Conservation (phyloP, 768 basidiomycete genomes). For the Mycena indigotica region DNA sequence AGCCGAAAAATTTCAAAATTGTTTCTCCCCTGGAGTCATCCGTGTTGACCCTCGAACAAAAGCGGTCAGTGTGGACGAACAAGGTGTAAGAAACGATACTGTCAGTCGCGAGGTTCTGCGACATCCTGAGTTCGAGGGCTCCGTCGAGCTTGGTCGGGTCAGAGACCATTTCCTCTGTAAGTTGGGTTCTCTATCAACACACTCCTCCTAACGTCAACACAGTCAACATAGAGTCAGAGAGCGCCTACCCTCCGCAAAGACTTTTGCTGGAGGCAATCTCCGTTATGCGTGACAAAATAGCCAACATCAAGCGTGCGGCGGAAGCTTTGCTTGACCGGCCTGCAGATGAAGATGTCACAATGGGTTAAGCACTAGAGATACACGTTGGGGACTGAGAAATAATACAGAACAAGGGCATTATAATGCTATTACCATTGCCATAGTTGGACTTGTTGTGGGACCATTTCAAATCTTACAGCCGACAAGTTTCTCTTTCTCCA, state of each 20-base stretch:
- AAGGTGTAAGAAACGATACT: slow-evolving; percentile 77
- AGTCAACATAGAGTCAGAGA: slow-evolving; percentile 92
- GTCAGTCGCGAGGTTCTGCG: slow-evolving; percentile 92
- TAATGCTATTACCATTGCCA: slow-evolving; percentile 6
- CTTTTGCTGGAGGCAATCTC: slow-evolving; percentile 78
- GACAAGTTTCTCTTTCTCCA: slow-evolving; percentile 2
- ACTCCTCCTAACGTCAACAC: slow-evolving; percentile 6
- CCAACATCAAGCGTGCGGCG: slow-evolving; percentile 57
- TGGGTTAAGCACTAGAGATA: slow-evolving; percentile 40
- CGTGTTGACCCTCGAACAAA: slow-evolving; percentile 59
- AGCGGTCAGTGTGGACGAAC: slow-evolving; percentile 61
- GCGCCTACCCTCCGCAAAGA: slow-evolving; percentile 83
- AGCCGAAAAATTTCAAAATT: slow-evolving; percentile 79
- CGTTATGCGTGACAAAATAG: slow-evolving; percentile 83
- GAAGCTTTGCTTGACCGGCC: slow-evolving; percentile 53
- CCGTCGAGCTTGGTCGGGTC: slow-evolving; percentile 81
- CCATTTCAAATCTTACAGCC: slow-evolving; percentile 7
- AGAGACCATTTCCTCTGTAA: slow-evolving; percentile 92
- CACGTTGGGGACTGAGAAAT: neutral
- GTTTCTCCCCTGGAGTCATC: slow-evolving; percentile 86
- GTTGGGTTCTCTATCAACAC: slow-evolving; percentile 30
- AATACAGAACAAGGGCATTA: neutral
- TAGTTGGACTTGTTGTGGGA: slow-evolving; percentile 1
- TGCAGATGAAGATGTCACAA: slow-evolving; percentile 52
- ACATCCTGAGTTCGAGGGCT: slow-evolving; percentile 86